phyloP scores from a whole-genome alignment of 176 grass and related monocot species.

The Aegilops sharonensis region DNA sequence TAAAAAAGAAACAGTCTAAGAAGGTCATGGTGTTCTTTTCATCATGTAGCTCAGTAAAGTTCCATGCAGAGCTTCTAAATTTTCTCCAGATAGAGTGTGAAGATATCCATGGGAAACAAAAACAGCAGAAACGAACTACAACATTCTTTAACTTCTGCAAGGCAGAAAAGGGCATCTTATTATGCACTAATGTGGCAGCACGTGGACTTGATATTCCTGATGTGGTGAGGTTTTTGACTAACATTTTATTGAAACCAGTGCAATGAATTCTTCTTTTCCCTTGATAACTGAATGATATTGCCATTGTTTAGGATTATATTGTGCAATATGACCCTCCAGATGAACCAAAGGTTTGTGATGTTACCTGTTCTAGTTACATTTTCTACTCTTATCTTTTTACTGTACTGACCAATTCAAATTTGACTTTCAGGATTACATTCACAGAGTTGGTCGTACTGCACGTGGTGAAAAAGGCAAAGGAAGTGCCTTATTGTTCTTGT shows the following conservation, averaged over 20 bases:
- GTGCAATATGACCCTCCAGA: conserved; percentile 97
- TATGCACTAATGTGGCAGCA: conserved; percentile 95
- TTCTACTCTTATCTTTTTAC: background rate
- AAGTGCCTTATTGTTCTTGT: conserved; percentile 76
- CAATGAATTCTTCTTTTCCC: background rate
- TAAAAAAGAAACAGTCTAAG: conserved; percentile 78
- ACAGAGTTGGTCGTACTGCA: conserved; percentile 92
- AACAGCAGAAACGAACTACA: conserved; percentile 90
- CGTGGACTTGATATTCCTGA: conserved; percentile 97
- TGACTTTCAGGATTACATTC: conserved; percentile 88
- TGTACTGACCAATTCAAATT: conserved; percentile 19
- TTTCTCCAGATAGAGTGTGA: conserved; percentile 77
- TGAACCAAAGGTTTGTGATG: conserved; percentile 83
- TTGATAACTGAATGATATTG: conserved; percentile 17
- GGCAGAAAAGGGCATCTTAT: conserved; percentile 81
- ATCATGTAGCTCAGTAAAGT: conserved; percentile 97
- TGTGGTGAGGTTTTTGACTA: conserved; percentile 59
- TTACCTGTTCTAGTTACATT: background rate
- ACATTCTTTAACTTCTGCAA: conserved; percentile 96
- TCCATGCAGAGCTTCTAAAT: conserved; percentile 76
- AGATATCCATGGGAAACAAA: conserved; percentile 98
- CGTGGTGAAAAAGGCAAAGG: conserved; percentile 91
- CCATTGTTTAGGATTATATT: conserved; percentile 79
- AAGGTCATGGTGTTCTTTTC: conserved; percentile 99
- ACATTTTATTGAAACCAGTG: conserved; percentile 1